Conservation (phyloP, 805 yeast genomes). For the Yarrowia yakushimensis region DNA sequence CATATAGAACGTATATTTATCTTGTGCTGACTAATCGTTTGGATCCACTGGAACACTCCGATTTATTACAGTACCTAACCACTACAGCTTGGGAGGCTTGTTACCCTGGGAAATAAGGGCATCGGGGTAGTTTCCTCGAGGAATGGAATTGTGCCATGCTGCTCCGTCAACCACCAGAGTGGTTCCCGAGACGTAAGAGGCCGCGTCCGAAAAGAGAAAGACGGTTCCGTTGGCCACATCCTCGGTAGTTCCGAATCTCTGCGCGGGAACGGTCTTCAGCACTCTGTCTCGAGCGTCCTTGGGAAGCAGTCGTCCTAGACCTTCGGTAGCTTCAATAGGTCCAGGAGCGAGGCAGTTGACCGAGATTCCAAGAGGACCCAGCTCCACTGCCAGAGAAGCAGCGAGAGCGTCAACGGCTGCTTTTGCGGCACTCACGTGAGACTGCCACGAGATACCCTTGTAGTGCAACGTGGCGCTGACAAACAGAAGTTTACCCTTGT, state of each 20-base stretch:
- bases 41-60: too few relatives aligned
- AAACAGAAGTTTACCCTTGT: slow-evolving; percentile 72
- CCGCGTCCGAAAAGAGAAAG: slow-evolving; percentile 78
- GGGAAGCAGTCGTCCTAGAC: slow-evolving; percentile 60
- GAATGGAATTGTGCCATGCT: slow-evolving; percentile 64
- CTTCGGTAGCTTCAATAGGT: slow-evolving; percentile 82
- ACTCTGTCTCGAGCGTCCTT: slow-evolving; percentile 41
- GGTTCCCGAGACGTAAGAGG: slow-evolving; percentile 72
- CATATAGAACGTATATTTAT: too few relatives aligned
- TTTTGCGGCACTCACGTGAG: slow-evolving; percentile 91
- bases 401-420: slow-evolving; percentile 91
- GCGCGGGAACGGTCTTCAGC: slow-evolving; percentile 46
- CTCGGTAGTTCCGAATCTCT: slow-evolving; percentile 52
- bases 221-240: slow-evolving; percentile 90
- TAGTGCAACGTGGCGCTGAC: slow-evolving; percentile 88
- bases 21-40: not conserved
- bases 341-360: slow-evolving; percentile 91
- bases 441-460: slow-evolving; percentile 81
- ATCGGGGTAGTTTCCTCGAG: not conserved
- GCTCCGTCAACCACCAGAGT: slow-evolving; percentile 86
- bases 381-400: slow-evolving; percentile 79
- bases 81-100: slow-evolving; percentile 15
- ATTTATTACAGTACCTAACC: too few relatives aligned
- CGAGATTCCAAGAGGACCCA: slow-evolving; percentile 84
- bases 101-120: slow-evolving; percentile 7